Base-by-base conservation (phyloP, 1,139 yeast species). In the Arxiozyma bovina region DNA sequence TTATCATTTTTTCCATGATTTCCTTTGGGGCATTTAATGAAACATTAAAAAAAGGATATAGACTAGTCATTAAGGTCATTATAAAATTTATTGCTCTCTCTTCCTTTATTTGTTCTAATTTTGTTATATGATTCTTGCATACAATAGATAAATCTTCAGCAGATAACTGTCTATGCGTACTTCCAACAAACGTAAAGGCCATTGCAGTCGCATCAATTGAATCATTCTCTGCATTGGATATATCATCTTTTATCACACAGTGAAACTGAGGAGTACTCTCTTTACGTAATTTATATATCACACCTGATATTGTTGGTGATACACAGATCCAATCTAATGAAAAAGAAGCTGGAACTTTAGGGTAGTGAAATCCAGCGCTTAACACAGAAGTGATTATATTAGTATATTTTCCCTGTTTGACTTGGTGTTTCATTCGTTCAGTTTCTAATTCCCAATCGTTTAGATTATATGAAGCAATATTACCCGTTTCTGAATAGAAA, bases 71-170 rank as follows among this genome's bases (percentile, higher is more conserved):
- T 15, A 68, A 53, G 8, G 56, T 56, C 44, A 62, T 61, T n/a
- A 68, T 60, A 48, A 68, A 68, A 9, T 63, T 59, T 21, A 60
- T 60, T 0, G 69, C 70, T 44, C 70, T 61, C 9, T 57, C 54
- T 20, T 57, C 63, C 47, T 61, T 64, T 4, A 60, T 50, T 42
- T 61, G 52, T 1, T 61, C 57, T 21, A 68, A 51, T 40, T 56
- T 62, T 30, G 63, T 54, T 17, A 67, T 56, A 55, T 67, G 69
- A 5, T 64, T 59, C 49, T 68, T 68, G 50, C 69, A 66, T 0
- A 71, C 68, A 52, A 69, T 63, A 1, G 71, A 63, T 17, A 69
- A 57, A 55, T 69, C 72, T 53, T 69, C 72, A 0, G 70, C 63
- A 2, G 71, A 64, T 23, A 66, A 56, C 51, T 67, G 69, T 45